Evolutionary conservation across 108 stramenopile genomes (phyloP).

Genomic region (Cyclotella choctawhatcheeana): DNA sequence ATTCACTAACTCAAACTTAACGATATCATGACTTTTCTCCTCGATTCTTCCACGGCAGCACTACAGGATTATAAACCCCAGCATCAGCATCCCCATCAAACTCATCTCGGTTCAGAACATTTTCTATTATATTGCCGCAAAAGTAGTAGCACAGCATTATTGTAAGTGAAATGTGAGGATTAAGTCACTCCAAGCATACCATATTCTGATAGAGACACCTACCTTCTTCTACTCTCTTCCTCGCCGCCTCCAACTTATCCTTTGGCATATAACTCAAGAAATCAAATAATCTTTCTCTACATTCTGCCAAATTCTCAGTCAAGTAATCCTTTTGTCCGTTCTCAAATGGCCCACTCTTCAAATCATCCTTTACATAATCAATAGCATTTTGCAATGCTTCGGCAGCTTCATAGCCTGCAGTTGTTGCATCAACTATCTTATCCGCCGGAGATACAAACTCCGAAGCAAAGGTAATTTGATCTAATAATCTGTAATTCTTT

Average conservation of each 20-base stretch:
- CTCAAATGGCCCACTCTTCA: slow-evolving; percentile 44
- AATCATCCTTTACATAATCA: slow-evolving; percentile 60
- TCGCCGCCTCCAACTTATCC: slow-evolving; percentile 53
- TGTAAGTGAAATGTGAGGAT: too few species aligned
- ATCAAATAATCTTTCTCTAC: slow-evolving; percentile 60
- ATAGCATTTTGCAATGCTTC: slow-evolving; percentile 72
- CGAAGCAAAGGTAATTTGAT: slow-evolving; percentile 69
- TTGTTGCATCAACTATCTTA: slow-evolving; percentile 53
- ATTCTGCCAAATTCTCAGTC: slow-evolving; percentile 40
- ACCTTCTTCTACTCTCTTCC: slow-evolving; percentile 67
- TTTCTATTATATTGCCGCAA: too few species aligned
- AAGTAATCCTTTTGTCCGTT: slow-evolving; percentile 60
- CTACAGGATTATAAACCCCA: slow-evolving; percentile 75
- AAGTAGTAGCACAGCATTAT: too few species aligned
- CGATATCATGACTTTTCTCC: background rate
- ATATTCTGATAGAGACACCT: too few species aligned
- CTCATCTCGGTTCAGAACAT: slow-evolving; percentile 64
- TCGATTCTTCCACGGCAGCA: slow-evolving; percentile 71
- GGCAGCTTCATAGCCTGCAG: slow-evolving; percentile 66
- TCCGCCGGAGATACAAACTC: slow-evolving; percentile 45
- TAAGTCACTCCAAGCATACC: too few species aligned
- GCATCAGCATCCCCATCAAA: slow-evolving; percentile 70
- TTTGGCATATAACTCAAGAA: slow-evolving; percentile 65
- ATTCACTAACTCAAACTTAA: background rate
- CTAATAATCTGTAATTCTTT: slow-evolving; percentile 66